Evolutionary conservation across 2,329 filamentous ascomycete genomes (phyloP), one percentile per base, ranked within the genome.

Genomic region (Pochonia chlamydosporia): DNA sequence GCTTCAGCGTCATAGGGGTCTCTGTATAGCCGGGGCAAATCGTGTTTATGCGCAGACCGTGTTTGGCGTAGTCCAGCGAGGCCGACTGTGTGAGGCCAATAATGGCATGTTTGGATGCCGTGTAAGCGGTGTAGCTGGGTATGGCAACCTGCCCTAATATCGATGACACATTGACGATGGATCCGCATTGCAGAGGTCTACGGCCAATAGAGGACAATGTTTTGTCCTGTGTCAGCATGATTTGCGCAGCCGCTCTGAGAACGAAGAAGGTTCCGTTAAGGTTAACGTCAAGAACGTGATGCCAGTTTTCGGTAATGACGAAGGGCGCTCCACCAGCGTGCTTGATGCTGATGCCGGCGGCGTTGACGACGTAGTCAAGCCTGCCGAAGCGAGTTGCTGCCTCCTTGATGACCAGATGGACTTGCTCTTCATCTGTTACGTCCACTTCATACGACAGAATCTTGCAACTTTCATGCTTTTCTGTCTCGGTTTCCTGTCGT

Each of bases 11-110:
- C 3, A 74, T 52, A 1, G 72, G 69, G 3, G 71, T 75, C 39
- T 62, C 57, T 28, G 75, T 64, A 52, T 72, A 76, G 9, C 70
- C 75, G 0, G 78, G 79, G 47, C 79, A 81, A n/a, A 82, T 73
- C 3, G 76, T 77, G 55, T 83, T 83, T 59, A 83, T 76, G 42
- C 78, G 72, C 48, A 82, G 79, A 3, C 70, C 71, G 42, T 67
- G 56, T 4, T 65, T 56, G 1, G 72, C 74, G 61, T 81, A 82
- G 1, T 68, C 66, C 42, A 72, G 69, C 2, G 73, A 78, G 52
- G 82, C 78, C 2, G 70, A 70, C 56, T 68, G 73, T 8, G 75
- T 79, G 40, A 83, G 62, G 0, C 75, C 75, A 43, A 79, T 54
- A 5, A 78, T 70, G 25, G 70, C 76, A 56, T 79, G 76, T 59